phyloP scores from a whole-genome alignment of 129 eudicot species.

The Arctium minus region DNA sequence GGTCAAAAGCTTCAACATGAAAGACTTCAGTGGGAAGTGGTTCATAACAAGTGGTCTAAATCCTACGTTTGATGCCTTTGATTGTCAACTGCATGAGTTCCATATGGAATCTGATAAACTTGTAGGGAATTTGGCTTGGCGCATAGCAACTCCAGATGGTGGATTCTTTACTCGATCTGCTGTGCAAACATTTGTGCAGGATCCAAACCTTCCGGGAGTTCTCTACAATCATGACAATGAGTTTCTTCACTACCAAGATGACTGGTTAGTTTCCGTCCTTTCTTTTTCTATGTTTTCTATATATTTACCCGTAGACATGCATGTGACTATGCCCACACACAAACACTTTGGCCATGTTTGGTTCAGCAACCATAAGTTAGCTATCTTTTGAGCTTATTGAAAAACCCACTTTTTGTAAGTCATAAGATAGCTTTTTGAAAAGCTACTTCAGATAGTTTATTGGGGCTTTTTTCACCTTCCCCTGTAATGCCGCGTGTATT shows the following conservation, averaged over 20 bases:
- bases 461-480: too few relatives aligned
- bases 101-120: slow-evolving; percentile 62
- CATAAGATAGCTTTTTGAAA: too few relatives aligned
- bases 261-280: slow-evolving; percentile 32
- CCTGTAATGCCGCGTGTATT: too few relatives aligned
- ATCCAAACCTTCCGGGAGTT: slow-evolving; percentile 72
- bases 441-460: too few relatives aligned
- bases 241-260: slow-evolving; percentile 96
- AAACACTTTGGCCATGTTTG: too few relatives aligned
- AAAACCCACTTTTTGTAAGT: too few relatives aligned
- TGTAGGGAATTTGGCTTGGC: slow-evolving; percentile 77
- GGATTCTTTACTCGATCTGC: slow-evolving; percentile 87
- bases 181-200: slow-evolving; percentile 85
- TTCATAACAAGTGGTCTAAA: slow-evolving; percentile 81
- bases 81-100: slow-evolving; percentile 93
- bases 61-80: slow-evolving; percentile 84
- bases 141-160: slow-evolving; percentile 74
- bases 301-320: not conserved
- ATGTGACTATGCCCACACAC: too few relatives aligned
- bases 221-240: slow-evolving; percentile 93
- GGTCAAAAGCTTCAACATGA: slow-evolving; percentile 67
- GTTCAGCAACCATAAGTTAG: too few relatives aligned
- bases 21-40: slow-evolving; percentile 91
- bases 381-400: too few relatives aligned
- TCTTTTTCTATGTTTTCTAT: not conserved